Percentiles rank a stretch among this genome's conserved stretches.
phyloP scores from a whole-genome alignment of 495 filamentous ascomycete species.

The Usnea hakonensis region DNA sequence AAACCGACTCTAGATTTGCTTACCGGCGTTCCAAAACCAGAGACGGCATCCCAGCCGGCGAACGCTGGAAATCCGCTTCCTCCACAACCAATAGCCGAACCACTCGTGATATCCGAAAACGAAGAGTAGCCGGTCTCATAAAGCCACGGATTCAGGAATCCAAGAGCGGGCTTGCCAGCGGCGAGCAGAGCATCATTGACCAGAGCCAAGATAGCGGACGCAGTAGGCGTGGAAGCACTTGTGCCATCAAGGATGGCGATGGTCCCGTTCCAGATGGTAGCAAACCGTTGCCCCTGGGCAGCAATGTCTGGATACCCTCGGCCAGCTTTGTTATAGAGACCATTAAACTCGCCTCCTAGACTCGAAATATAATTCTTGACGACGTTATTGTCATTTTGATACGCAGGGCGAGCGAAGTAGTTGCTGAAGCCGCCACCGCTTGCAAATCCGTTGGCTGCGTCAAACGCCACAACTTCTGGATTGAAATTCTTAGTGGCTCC shows the following conservation, averaged over 20 bases:
- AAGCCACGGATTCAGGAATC: constrained; percentile 71
- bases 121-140: constrained; percentile 47
- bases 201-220: constrained; percentile 55
- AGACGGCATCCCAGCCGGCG: constrained; percentile 54
- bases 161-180: constrained; percentile 48
- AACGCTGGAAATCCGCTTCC: constrained; percentile 45
- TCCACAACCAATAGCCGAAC: constrained; percentile 55
- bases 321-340: constrained; percentile 53
- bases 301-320: constrained; percentile 69
- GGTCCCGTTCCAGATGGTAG: constrained; percentile 46
- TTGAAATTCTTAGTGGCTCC: constrained; percentile 52
- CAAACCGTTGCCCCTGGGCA: constrained; percentile 50
- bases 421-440: constrained; percentile 65
- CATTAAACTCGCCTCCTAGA: constrained; percentile 39
- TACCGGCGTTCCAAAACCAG: constrained; percentile 50
- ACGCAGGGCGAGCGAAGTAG: constrained; percentile 52
- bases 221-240: constrained; percentile 55
- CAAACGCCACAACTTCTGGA: constrained; percentile 49
- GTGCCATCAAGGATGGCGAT: constrained; percentile 53
- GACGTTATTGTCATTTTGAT: constrained; percentile 44
- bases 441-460: constrained; percentile 34
- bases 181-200: constrained; percentile 60
- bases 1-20: constrained; percentile 1
- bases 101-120: constrained; percentile 56
- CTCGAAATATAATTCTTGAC: constrained; percentile 49